Evolutionary conservation across 164 flowering plant genomes (phyloP), one percentile per base, ranked within the genome.

Genomic region (Cinnamomum chago): DNA sequence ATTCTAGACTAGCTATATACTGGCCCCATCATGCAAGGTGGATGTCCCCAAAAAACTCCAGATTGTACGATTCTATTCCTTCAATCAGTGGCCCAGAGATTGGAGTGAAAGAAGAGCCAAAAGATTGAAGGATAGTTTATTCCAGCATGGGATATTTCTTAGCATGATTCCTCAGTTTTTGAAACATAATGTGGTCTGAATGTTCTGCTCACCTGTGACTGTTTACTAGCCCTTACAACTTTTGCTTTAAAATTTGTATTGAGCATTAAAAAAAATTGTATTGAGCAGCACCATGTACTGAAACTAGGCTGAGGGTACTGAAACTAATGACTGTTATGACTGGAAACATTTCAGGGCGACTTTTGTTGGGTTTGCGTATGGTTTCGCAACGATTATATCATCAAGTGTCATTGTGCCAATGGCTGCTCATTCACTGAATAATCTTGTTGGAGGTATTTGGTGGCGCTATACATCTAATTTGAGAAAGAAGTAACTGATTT

Each of bases 391-490:
- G 9, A 83, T 86, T 52, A 25, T 78, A 23, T 86, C 97, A 15
- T 86, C 92, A 2, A 93, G 89, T 80, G 40, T 93, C 52, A 51
- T 90, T 24, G 97, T 93, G 17, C 96, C 99, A 23, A 88, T 93
- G 92, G 88, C 89, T 80, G 84, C 97, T 71, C 99, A 95, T 80
- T 90, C 94, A 11, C 50, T 89, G 76, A 95, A 93, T 87, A 95
- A 95, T 81, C 85, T 93, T 65, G 79, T 90, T 4, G 99, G 97
- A 77, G 95, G 87, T 28, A 68, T 89, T 30, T 35, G 90, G 51
- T 95, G 99, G 99, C 87, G 87, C 15, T 80, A 81, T 81, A 62
- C 86, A 51, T 82, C 88, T 40, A 76, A 64, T 47, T 76, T 88
- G 70, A 70, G 77, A 50, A 78, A 77, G 64, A 74, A 27, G 27